Base-by-base conservation (phyloP, 2,329 filamentous ascomycete species). In the Xylaria sp. region DNA sequence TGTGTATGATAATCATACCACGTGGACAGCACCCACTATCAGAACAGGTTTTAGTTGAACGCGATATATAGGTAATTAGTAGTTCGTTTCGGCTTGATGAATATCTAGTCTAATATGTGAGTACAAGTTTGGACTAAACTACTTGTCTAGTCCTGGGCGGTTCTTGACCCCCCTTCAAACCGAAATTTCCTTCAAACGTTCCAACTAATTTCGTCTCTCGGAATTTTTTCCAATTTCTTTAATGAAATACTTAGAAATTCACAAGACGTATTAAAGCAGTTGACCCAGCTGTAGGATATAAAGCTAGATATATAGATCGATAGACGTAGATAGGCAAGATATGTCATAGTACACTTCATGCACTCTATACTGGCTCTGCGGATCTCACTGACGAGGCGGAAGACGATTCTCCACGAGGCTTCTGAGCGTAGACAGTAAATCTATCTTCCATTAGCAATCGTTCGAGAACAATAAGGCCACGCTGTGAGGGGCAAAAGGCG, bases 401-500 rank as follows among this genome's bases (percentile, higher is more conserved):
- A 31, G 74, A 73, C 20, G 70, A 71, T 33, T 68, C 71, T 31
- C 65, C 72, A 15, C 72, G 73, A 1, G 76, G 74, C 57, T 77
- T 77, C 26, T 74, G 75, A 33, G 71, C 75, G 53, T 76, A 77
- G 33, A 77, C 70, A 7, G 74, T 76, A 53, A 76, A 65, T 59
- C 76, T 77, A 28, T 54, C 13, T 17, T 10, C 31, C 28, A 28
- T 70, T 28, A 70, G 65, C 59, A 48, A 17, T 51, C 40, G 28
- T 46, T 48, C 38, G 13, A 15, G 3, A 31, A 17, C 10, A 26
- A 20, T 54, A 40, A 1, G 38, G 38, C 46, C 7, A 20, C 10
- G n/a, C 33, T 36, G 31, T 23, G 20, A 40, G 17, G 6, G 53
- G 11, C 36, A 40, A 40, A 9, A 17, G 36, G 33, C 54, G 5